These are phyloP conservation scores for Hypoxylon subgilvum DNA, from an alignment of 495 filamentous ascomycete species.

Conservation along the genomic window DNA sequence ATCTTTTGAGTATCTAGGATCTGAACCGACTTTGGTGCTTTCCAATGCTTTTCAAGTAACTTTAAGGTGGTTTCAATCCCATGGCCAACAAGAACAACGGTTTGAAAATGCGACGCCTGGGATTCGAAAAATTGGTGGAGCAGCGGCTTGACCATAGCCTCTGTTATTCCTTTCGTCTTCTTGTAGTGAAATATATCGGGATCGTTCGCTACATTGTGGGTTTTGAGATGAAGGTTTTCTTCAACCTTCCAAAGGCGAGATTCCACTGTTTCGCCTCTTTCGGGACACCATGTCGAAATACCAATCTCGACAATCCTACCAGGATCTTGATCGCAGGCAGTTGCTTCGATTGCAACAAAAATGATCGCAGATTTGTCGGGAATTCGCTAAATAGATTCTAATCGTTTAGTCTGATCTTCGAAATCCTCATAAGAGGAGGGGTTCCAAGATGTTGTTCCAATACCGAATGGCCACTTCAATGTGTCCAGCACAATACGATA, in stretches of 20 bases:
- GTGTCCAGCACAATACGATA: too few species aligned
- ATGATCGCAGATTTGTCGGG: too few species aligned
- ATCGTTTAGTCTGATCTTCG: too few species aligned
- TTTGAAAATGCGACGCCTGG: neutral
- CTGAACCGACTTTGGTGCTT: neutral
- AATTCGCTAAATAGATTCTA: too few species aligned
- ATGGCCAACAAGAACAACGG: constrained; percentile 12
- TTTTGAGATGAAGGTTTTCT: neutral
- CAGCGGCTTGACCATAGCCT: neutral
- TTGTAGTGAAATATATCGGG: constrained; percentile 12
- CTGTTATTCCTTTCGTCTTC: neutral
- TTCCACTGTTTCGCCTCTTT: too few species aligned
- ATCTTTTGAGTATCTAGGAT: constrained; percentile 18
- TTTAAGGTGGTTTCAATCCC: neutral
- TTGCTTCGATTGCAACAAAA: too few species aligned
- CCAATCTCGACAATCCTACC: constrained; percentile 20
- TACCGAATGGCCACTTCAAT: too few species aligned
- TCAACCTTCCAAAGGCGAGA: constrained; percentile 11
- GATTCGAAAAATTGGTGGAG: neutral
- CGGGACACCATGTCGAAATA: constrained; percentile 4
- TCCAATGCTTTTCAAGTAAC: constrained; percentile 3
- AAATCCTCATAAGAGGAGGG: too few species aligned
- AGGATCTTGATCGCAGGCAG: too few species aligned
- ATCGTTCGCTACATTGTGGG: neutral
- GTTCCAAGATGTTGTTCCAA: too few species aligned